Evolutionary conservation across 768 basidiomycete genomes (phyloP).

Genomic region (Coprinopsis cinerea): DNA sequence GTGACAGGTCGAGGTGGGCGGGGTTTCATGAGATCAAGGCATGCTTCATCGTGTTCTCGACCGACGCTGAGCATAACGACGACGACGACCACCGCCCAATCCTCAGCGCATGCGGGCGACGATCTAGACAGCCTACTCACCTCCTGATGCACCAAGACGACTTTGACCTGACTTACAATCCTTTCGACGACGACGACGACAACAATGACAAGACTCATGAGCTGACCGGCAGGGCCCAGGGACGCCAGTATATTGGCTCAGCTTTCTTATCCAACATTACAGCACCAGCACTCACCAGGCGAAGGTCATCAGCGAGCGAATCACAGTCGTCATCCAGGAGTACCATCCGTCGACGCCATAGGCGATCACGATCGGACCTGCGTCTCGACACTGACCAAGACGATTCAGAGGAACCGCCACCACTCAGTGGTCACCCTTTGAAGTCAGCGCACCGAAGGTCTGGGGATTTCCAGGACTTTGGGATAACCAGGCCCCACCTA

Average conservation of each 20-base stretch:
- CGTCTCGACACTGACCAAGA: slow-evolving; percentile 6
- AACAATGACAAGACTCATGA: background rate
- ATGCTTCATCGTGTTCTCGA: background rate
- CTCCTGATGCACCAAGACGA: slow-evolving; percentile 3
- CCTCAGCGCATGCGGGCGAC: background rate
- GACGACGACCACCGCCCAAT: background rate
- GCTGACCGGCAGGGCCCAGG: slow-evolving; percentile 8
- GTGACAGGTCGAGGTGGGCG: background rate
- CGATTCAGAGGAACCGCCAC: background rate
- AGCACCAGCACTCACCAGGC: slow-evolving; percentile 15
- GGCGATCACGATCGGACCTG: slow-evolving; percentile 21
- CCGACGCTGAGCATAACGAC: background rate
- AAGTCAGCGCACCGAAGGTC: slow-evolving; percentile 21
- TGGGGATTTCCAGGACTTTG: slow-evolving; percentile 22
- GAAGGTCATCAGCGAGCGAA: slow-evolving; percentile 18
- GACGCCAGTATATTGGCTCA: slow-evolving; percentile 22
- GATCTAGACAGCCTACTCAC: background rate
- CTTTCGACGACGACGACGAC: slow-evolving; percentile 11
- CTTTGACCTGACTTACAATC: slow-evolving; percentile 14
- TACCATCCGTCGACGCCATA: slow-evolving; percentile 11
- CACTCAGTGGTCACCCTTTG: slow-evolving; percentile 18
- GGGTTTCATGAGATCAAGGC: background rate
- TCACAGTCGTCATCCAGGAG: slow-evolving; percentile 7
- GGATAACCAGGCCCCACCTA: slow-evolving; percentile 35
- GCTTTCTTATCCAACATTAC: slow-evolving; percentile 22